phyloP scores from a whole-genome alignment of 345 rosid genomes.

The Syzygium jambos region DNA sequence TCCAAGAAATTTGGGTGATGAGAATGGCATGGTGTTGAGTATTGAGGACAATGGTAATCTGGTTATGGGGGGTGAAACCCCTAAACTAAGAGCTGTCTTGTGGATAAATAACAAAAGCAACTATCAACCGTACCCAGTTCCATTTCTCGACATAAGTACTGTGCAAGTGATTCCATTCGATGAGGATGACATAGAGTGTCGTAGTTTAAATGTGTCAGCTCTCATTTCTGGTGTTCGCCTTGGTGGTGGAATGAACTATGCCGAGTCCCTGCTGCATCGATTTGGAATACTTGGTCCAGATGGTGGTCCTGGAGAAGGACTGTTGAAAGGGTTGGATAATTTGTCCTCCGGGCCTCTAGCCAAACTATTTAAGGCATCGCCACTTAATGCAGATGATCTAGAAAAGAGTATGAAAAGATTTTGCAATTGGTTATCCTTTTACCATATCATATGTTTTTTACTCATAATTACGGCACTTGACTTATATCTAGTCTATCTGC shows the following conservation, averaged over 20 bases:
- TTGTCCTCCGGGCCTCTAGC: constrained; percentile 78
- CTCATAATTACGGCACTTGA: not conserved
- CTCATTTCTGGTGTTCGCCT: constrained; percentile 81
- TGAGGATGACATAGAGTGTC: constrained; percentile 79
- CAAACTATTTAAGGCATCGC: constrained; percentile 69
- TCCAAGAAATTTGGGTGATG: constrained; percentile 30
- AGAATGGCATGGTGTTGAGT: constrained; percentile 14
- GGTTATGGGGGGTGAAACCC: constrained; percentile 27
- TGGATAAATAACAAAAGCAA: constrained; percentile 64
- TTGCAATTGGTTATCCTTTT: not conserved
- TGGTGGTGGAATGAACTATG: constrained; percentile 96
- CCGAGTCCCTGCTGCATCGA: constrained; percentile 83
- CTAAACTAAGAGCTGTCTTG: constrained; percentile 72
- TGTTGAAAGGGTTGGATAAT: constrained; percentile 72
- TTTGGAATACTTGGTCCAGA: constrained; percentile 84
- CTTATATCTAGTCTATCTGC: not conserved
- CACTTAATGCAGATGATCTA: constrained; percentile 36
- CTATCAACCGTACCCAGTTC: constrained; percentile 28
- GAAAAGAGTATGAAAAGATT: constrained; percentile 24
- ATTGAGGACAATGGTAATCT: constrained; percentile 28
- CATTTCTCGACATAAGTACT: constrained; percentile 68
- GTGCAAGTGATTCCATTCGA: constrained; percentile 83
- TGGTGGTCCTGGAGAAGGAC: constrained; percentile 93
- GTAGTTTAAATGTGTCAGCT: constrained; percentile 70
- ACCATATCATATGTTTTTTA: not conserved